These are phyloP conservation scores for Manihot esculenta DNA, from an alignment of 441 rosid species.

Conservation along the genomic window DNA sequence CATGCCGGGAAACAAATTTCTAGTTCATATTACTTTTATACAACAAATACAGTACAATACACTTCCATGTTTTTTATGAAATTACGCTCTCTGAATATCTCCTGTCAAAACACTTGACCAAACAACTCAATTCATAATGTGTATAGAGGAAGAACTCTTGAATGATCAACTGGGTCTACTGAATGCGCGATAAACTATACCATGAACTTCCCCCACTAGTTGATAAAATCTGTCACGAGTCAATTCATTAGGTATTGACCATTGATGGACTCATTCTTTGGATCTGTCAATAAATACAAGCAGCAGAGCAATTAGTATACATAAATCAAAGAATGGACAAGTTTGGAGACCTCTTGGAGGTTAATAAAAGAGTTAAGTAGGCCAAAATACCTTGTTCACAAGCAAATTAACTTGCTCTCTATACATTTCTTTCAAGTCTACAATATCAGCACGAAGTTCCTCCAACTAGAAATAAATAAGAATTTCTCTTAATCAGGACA, in stretches of 20 bases:
- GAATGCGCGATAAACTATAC: constrained; percentile 19
- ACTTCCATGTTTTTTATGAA: not conserved
- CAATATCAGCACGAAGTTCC: constrained; percentile 92
- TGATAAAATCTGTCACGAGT: not conserved
- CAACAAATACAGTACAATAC: constrained; percentile 29
- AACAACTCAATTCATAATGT: constrained; percentile 1
- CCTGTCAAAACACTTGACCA: constrained; percentile 13
- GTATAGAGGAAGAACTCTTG: constrained; percentile 14
- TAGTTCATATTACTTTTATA: constrained; percentile 16
- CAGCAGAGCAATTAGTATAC: not conserved
- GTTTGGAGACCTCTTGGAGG: not conserved
- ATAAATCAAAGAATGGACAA: not conserved
- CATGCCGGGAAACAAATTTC: not conserved
- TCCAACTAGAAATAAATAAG: constrained; percentile 64
- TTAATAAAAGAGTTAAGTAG: not conserved
- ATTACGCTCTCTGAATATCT: not conserved
- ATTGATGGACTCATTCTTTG: constrained; percentile 44
- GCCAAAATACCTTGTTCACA: constrained; percentile 70
- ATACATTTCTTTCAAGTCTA: constrained; percentile 99
- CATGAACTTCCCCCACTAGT: constrained; percentile 14
- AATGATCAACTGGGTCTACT: constrained; percentile 18
- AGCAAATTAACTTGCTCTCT: constrained; percentile 99
- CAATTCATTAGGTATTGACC: constrained; percentile 25
- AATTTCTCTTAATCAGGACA: constrained; percentile 22
- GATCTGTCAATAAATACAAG: constrained; percentile 39